phyloP scores from a whole-genome alignment of 768 basidiomycete genomes.

The Pleurotus cornucopiae region DNA sequence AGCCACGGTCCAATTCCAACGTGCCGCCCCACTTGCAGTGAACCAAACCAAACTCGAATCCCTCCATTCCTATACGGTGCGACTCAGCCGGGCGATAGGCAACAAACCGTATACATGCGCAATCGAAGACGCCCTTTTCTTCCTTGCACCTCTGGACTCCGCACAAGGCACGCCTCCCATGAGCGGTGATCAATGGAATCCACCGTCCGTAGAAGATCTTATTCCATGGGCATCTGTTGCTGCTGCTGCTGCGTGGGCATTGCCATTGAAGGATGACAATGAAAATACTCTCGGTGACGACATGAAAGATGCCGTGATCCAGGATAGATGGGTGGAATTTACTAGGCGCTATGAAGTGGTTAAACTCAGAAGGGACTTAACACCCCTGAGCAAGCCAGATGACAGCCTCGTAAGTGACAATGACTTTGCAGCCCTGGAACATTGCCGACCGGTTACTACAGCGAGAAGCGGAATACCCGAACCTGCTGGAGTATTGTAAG shows the following conservation, averaged over 20 bases:
- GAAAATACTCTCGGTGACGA: constrained; percentile 36
- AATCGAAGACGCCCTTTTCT: constrained; percentile 53
- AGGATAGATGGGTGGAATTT: constrained; percentile 75
- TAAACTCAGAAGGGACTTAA: constrained; percentile 59
- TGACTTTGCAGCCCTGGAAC: background rate
- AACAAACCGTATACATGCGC: constrained; percentile 68
- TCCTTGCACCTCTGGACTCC: constrained; percentile 56
- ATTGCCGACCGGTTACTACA: constrained; percentile 21
- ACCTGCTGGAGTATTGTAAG: constrained; percentile 64
- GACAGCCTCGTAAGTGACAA: constrained; percentile 55
- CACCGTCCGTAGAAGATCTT: constrained; percentile 33
- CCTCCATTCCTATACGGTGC: constrained; percentile 59
- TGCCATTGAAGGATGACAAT: constrained; percentile 37
- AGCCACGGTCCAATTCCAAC: constrained; percentile 36
- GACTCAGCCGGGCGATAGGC: constrained; percentile 54
- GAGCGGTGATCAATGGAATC: constrained; percentile 14
- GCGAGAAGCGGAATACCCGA: constrained; percentile 60
- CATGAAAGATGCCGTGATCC: constrained; percentile 62
- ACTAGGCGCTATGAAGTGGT: constrained; percentile 64
- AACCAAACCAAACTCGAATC: constrained; percentile 39
- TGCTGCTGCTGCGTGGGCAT: constrained; percentile 49
- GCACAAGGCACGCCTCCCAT: constrained; percentile 29
- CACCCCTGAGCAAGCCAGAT: constrained; percentile 64
- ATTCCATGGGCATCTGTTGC: constrained; percentile 65
- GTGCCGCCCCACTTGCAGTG: constrained; percentile 46